Evolutionary conservation across 371 early-diverging fungal genomes (phyloP).

Genomic region (Blastocladiella emersonii): DNA sequence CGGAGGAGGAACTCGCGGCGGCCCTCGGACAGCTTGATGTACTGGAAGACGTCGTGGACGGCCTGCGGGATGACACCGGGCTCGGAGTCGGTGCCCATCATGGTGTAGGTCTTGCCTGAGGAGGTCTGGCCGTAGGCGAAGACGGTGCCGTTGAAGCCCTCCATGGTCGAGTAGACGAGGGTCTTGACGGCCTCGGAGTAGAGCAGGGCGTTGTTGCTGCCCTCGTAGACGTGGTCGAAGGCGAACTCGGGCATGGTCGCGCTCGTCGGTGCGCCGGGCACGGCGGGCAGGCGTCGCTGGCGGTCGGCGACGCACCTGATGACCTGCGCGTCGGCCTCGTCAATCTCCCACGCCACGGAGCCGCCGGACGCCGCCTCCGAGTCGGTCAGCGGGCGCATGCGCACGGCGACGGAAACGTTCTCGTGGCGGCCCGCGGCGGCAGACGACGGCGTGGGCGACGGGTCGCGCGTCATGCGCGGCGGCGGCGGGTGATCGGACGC

Average conservation of each 20-base stretch:
- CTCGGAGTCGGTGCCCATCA: conserved; percentile 46
- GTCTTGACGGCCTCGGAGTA: conserved; percentile 22
- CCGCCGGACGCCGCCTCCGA: conserved; percentile 5
- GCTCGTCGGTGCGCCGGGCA: background rate
- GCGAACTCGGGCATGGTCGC: background rate
- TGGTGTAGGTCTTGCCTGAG: conserved; percentile 85
- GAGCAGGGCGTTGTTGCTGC: conserved; percentile 24
- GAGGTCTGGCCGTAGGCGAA: conserved; percentile 72
- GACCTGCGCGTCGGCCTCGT: background rate
- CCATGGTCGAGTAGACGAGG: conserved; percentile 33
- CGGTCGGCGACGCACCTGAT: background rate
- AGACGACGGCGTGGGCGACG: background rate
- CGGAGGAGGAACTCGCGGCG: conserved; percentile 68
- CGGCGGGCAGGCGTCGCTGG: conserved; percentile 8
- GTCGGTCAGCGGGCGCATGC: conserved; percentile 17
- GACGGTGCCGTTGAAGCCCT: conserved; percentile 39
- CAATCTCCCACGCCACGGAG: conserved; percentile 7
- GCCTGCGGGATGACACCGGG: conserved; percentile 76
- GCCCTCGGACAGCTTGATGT: conserved; percentile 7
- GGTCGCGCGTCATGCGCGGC: background rate
- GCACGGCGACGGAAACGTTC: conserved; percentile 19
- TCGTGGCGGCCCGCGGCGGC: conserved; percentile 4
- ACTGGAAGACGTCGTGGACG: conserved; percentile 28
- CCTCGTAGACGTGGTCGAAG: conserved; percentile 22
- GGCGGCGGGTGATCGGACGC: background rate